phyloP scores from a whole-genome alignment of 208 protist species.

The Eutreptiella sp. region DNA sequence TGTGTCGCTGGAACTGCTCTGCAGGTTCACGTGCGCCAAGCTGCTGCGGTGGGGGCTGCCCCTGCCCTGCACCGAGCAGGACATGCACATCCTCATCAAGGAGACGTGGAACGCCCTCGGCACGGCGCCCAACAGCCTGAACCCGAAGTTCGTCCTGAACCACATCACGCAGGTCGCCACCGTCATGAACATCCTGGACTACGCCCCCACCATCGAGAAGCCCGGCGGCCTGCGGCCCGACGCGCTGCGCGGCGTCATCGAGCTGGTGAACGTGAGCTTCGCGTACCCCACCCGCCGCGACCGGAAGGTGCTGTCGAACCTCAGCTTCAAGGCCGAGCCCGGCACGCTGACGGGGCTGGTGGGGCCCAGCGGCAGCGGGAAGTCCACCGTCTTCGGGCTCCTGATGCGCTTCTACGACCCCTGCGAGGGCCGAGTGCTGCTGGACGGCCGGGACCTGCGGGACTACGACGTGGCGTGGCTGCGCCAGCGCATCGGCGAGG shows the following conservation, averaged over 20 bases:
- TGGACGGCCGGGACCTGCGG: neutral
- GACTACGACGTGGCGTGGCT: neutral
- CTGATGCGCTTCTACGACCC: slow-evolving; percentile 66
- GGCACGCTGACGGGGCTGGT: slow-evolving; percentile 49
- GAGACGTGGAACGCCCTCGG: neutral
- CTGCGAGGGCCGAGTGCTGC: slow-evolving; percentile 17
- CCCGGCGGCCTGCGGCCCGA: neutral
- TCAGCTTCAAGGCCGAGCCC: slow-evolving; percentile 5
- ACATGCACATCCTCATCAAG: neutral
- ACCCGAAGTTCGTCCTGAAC: neutral
- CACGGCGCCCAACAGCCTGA: neutral
- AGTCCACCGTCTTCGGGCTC: slow-evolving; percentile 57
- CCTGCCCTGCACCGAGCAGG: neutral
- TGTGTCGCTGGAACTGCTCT: too few species aligned
- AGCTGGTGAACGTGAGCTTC: slow-evolving; percentile 19
- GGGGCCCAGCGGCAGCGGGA: slow-evolving; percentile 65
- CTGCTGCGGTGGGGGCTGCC: too few species aligned
- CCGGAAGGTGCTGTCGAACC: neutral
- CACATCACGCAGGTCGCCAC: neutral
- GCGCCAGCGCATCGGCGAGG: neutral
- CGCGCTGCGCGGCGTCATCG: neutral
- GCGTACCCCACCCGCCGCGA: slow-evolving; percentile 5
- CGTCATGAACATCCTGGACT: slow-evolving; percentile 5
- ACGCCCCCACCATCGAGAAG: slow-evolving; percentile 6
- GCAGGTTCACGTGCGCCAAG: too few species aligned